These are phyloP conservation scores for Glebionis coronaria DNA, from an alignment of 129 eudicot genomes.

Conservation along the genomic window DNA sequence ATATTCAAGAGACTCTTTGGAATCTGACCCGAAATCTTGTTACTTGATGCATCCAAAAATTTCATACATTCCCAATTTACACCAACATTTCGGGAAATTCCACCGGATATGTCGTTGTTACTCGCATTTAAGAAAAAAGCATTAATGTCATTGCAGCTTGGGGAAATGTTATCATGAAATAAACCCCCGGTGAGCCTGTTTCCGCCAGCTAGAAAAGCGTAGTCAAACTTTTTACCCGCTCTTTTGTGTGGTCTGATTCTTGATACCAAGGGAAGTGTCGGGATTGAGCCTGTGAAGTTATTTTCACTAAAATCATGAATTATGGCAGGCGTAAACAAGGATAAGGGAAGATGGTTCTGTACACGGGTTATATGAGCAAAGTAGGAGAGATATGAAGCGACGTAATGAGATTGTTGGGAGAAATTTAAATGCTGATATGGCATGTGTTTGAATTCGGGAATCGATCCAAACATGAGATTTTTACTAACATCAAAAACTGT, in stretches of 20 bases:
- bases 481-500: slow-evolving; percentile 37
- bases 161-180: slow-evolving; percentile 23
- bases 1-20: slow-evolving; percentile 35
- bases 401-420: slow-evolving; percentile 11
- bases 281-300: slow-evolving; percentile 35
- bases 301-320: slow-evolving; percentile 40
- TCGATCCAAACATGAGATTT: slow-evolving; percentile 40
- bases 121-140: slow-evolving; percentile 43
- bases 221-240: slow-evolving; percentile 29
- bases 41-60: slow-evolving; percentile 39
- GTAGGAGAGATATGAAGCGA: slow-evolving; percentile 23
- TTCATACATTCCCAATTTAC: slow-evolving; percentile 36
- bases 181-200: slow-evolving; percentile 38
- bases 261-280: slow-evolving; percentile 28
- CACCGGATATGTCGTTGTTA: slow-evolving; percentile 37
- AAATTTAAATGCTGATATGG: slow-evolving; percentile 20
- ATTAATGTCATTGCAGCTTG: slow-evolving; percentile 20
- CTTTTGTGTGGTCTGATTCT: slow-evolving; percentile 1
- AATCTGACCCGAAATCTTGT: slow-evolving; percentile 39
- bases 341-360: slow-evolving; percentile 26
- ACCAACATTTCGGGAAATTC: slow-evolving; percentile 31
- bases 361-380: slow-evolving; percentile 30
- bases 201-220: slow-evolving; percentile 39
- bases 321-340: slow-evolving; percentile 23
- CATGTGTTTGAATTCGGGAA: slow-evolving; percentile 26